Conservation (phyloP, 306 rosid species). For the Gleditsia sinensis region DNA sequence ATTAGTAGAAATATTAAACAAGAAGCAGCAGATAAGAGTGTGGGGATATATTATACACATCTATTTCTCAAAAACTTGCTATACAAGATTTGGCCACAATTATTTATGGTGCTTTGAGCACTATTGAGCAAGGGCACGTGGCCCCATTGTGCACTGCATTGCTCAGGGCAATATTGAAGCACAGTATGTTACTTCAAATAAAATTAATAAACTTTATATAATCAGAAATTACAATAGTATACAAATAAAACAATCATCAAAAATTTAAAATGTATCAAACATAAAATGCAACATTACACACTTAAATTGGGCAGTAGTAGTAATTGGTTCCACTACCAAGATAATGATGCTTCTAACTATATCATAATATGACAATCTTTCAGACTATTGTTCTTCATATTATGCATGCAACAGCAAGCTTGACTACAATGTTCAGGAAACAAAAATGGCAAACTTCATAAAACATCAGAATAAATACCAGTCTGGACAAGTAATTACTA, state of each 20-base stretch:
- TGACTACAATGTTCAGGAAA: constrained; percentile 12
- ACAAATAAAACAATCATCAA: too few relatives aligned
- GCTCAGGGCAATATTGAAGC: not conserved
- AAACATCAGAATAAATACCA: constrained; percentile 24
- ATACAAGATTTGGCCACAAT: constrained; percentile 7
- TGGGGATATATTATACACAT: constrained; percentile 3
- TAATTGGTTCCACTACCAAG: too few relatives aligned
- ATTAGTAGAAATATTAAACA: not conserved
- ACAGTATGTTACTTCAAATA: not conserved
- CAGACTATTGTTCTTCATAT: too few relatives aligned
- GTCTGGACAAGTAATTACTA: constrained; percentile 7
- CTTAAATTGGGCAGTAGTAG: too few relatives aligned
- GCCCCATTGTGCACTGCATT: not conserved
- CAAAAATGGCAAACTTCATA: not conserved
- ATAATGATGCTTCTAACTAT: too few relatives aligned
- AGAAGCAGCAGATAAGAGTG: constrained; percentile 5
- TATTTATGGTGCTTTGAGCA: not conserved
- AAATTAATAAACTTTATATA: not conserved
- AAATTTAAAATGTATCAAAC: not conserved
- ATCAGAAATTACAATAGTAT: too few relatives aligned
- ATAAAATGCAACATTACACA: not conserved
- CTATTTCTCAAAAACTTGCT: constrained; percentile 20
- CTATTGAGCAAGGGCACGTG: too few relatives aligned
- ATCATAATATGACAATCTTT: too few relatives aligned
- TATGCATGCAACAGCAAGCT: not conserved